Conservation (phyloP, 768 basidiomycete genomes). For the Candolleomyces aberdarensis region DNA sequence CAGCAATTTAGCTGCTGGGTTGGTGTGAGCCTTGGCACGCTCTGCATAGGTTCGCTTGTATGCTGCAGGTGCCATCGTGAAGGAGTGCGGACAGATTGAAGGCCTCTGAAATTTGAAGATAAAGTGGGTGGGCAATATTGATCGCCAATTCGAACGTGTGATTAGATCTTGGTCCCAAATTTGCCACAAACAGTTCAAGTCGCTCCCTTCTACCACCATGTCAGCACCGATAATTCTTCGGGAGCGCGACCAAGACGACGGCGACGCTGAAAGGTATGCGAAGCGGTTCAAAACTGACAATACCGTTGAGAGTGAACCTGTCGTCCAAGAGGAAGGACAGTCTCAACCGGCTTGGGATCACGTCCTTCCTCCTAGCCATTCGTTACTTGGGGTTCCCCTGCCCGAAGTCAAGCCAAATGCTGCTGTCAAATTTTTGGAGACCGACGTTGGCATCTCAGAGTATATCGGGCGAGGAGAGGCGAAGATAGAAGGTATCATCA, state of each 20-base stretch:
- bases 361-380: conserved; percentile 73
- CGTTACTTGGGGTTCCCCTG: conserved; percentile 56
- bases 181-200: neutral
- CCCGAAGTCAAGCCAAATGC: conserved; percentile 48
- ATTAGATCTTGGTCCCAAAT: neutral
- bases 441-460: conserved; percentile 88
- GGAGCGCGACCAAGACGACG: conserved; percentile 52
- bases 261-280: conserved; percentile 37
- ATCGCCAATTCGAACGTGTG: neutral
- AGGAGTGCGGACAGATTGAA: conserved; percentile 1
- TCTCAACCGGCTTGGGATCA: conserved; percentile 13
- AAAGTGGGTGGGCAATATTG: conserved; percentile 6
- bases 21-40: conserved; percentile 55
- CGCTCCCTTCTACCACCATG: conserved; percentile 24
- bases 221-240: conserved; percentile 34
- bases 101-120: conserved; percentile 3
- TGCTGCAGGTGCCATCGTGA: conserved; percentile 30
- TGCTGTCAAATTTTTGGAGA: conserved; percentile 62
- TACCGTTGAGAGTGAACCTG: neutral
- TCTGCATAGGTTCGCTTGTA: conserved; percentile 56
- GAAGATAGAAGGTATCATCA: conserved; percentile 89
- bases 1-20: conserved; percentile 76
- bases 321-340: conserved; percentile 7
- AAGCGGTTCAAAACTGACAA: conserved; percentile 43
- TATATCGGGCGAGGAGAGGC: conserved; percentile 71